Conservation (phyloP, 306 rosid genomes). For the Leucaena leucocephala region DNA sequence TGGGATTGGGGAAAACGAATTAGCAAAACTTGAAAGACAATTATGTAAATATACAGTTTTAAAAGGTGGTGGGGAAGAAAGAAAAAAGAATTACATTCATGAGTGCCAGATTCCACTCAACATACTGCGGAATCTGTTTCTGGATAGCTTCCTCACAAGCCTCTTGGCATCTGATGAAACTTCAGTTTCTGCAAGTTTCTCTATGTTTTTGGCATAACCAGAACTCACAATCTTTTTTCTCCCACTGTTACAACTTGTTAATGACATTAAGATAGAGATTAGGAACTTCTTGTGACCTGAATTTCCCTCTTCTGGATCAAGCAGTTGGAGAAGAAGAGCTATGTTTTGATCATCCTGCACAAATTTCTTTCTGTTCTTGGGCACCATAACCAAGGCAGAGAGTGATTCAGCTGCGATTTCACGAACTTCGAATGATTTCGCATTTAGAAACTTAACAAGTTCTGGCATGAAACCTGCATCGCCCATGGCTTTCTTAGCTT, state of each 20-base stretch:
- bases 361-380: constrained; percentile 77
- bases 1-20: constrained; percentile 30
- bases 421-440: constrained; percentile 75
- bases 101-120: constrained; percentile 84
- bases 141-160: constrained; percentile 73
- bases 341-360: constrained; percentile 76
- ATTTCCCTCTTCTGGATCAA: constrained; percentile 60
- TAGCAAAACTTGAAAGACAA: constrained; percentile 43
- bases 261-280: constrained; percentile 69
- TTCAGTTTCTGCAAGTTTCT: constrained; percentile 82
- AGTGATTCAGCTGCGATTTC: constrained; percentile 86
- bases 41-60: constrained; percentile 62
- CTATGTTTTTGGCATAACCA: constrained; percentile 71
- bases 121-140: constrained; percentile 74
- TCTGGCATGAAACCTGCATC: constrained; percentile 78
- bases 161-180: constrained; percentile 83
- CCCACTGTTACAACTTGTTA: constrained; percentile 80
- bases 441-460: constrained; percentile 72
- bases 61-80: neutral
- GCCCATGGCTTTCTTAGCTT: constrained; percentile 73
- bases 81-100: constrained; percentile 45
- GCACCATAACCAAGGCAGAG: constrained; percentile 61
- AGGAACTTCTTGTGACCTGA: constrained; percentile 62
- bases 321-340: constrained; percentile 57
- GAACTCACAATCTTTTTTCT: constrained; percentile 75